Conservation (phyloP, 202 grass and related monocot genomes). For the Setaria viridis region DNA sequence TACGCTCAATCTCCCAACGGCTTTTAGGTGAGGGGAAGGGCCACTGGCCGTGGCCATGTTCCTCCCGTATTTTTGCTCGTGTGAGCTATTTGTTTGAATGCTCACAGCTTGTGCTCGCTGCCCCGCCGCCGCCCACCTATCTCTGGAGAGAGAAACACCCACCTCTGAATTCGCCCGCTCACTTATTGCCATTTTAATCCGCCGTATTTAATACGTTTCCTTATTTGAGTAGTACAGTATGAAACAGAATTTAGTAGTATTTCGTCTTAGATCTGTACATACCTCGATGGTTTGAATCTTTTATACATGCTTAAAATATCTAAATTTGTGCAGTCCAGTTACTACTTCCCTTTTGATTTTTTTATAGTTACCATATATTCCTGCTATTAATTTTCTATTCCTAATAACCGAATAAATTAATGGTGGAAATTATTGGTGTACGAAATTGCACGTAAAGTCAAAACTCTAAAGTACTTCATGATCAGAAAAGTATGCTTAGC, state of each 20-base stretch:
- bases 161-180: neutral
- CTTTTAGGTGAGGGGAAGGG: neutral
- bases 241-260: neutral
- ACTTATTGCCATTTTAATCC: slow-evolving; percentile 14
- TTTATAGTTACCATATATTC: neutral
- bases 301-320: neutral
- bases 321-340: neutral
- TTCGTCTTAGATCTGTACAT: slow-evolving; percentile 24
- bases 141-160: neutral
- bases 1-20: neutral
- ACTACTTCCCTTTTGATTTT: neutral
- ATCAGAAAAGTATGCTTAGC: slow-evolving; percentile 3
- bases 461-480: neutral
- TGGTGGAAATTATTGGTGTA: neutral
- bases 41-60: slow-evolving; percentile 44
- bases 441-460: slow-evolving; percentile 35
- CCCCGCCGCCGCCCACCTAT: neutral
- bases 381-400: neutral
- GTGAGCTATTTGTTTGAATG: neutral
- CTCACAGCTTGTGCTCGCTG: neutral
- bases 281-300: neutral
- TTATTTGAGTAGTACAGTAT: neutral
- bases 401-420: neutral
- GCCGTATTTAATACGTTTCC: slow-evolving; percentile 37
- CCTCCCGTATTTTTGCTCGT: slow-evolving; percentile 28